These are phyloP conservation scores for Paraglomus brasilianum DNA, from an alignment of 192 early-diverging fungal genomes.

Conservation along the genomic window DNA sequence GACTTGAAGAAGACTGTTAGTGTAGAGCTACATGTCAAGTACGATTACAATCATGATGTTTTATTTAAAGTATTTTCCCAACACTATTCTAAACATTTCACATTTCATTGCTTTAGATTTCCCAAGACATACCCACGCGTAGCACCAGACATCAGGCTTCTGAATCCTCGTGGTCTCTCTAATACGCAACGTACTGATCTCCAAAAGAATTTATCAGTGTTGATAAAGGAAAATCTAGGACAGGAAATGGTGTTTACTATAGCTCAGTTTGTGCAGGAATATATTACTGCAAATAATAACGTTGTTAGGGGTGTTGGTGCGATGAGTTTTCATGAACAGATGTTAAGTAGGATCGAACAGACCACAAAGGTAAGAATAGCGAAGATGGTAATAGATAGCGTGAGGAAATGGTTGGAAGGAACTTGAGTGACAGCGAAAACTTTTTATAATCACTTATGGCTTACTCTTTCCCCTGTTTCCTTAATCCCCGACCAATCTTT, in stretches of 20 bases:
- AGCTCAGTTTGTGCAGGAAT: conserved; percentile 55
- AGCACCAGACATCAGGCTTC: conserved; percentile 56
- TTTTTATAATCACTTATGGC: no score
- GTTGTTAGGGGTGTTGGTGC: conserved; percentile 47
- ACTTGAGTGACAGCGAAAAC: no score
- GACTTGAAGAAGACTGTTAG: conserved; percentile 45
- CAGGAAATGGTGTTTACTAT: conserved; percentile 72
- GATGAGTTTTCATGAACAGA: conserved; percentile 55
- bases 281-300: conserved; percentile 56
- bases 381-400: no score
- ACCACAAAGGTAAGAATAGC: conserved; percentile 44
- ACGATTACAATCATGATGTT: conserved; percentile 25
- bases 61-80: conserved; percentile 35
- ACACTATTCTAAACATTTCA: conserved; percentile 40
- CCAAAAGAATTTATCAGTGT: conserved; percentile 33
- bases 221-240: conserved; percentile 46
- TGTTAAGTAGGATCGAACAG: conserved; percentile 51
- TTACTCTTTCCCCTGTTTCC: no score
- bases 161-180: conserved; percentile 53
- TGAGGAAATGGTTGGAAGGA: no score
- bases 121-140: conserved; percentile 67
- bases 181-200: conserved; percentile 50
- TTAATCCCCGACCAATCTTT: no score
- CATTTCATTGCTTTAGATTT: conserved; percentile 41
- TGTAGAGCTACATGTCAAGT: conserved; percentile 56